Percentiles rank a stretch among this genome's conserved stretches.
Conservation (phyloP, 139 green algal genomes). For the Pseudopediastrum boryanum region DNA sequence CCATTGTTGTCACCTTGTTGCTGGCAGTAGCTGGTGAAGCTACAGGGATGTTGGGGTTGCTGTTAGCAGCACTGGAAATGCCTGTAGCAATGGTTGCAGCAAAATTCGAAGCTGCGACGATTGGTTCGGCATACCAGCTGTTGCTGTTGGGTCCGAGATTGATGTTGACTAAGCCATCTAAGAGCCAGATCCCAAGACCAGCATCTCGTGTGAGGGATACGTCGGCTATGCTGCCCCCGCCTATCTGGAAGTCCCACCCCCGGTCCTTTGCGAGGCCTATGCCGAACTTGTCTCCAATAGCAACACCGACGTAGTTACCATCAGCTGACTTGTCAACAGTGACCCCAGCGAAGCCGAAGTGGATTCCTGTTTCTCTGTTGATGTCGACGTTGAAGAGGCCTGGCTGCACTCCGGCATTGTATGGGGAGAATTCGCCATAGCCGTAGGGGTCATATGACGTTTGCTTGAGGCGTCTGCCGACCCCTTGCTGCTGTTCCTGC, state of each 20-base stretch:
- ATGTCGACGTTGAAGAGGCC: conserved; percentile 35
- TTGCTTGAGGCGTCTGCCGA: too few species aligned
- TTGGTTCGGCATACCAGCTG: too few species aligned
- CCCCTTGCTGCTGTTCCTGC: too few species aligned
- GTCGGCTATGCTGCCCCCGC: conserved; percentile 25
- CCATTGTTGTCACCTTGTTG: too few species aligned
- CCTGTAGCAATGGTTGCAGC: too few species aligned
- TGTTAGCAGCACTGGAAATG: too few species aligned
- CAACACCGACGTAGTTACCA: conserved; percentile 20
- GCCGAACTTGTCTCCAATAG: conserved; percentile 9
- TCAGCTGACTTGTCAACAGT: conserved; percentile 27
- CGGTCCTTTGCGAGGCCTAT: conserved; percentile 19
- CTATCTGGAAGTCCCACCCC: conserved; percentile 31
- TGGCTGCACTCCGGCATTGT: conserved; percentile 16
- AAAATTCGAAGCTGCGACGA: too few species aligned
- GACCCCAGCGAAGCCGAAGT: conserved; percentile 19
- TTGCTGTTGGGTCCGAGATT: conserved; percentile 28
- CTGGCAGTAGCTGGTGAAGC: too few species aligned
- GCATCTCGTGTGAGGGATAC: conserved; percentile 13
- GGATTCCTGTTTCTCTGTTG: conserved; percentile 22
- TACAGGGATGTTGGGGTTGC: too few species aligned
- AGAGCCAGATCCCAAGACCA: conserved; percentile 24
- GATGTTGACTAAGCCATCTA: conserved; percentile 30
- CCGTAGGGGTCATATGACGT: conserved; percentile 31
- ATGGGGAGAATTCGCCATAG: conserved; percentile 27